phyloP scores from a whole-genome alignment of 2,329 filamentous ascomycete genomes.

The Aureobasidium namibiae region DNA sequence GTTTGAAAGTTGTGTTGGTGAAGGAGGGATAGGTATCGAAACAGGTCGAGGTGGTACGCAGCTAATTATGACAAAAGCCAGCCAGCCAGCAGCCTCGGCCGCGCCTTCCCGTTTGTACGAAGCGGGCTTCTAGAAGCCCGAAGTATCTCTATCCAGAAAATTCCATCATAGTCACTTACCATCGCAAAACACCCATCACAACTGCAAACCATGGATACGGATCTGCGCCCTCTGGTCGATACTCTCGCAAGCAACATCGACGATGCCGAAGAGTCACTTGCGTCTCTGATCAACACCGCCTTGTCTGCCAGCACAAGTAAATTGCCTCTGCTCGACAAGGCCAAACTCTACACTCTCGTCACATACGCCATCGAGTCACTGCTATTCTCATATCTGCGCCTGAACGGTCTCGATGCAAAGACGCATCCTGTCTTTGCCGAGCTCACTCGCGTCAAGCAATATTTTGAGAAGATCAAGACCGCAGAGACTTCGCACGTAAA shows the following conservation, averaged over 20 bases:
- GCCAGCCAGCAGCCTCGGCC: background rate
- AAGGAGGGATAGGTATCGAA: background rate
- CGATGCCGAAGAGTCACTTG: slow-evolving; percentile 63
- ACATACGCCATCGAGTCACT: slow-evolving; percentile 88
- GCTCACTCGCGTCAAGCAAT: slow-evolving; percentile 77
- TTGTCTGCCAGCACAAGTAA: slow-evolving; percentile 64
- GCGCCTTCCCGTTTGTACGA: background rate
- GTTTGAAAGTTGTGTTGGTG: background rate
- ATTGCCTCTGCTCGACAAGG: slow-evolving; percentile 86
- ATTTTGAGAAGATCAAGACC: slow-evolving; percentile 84
- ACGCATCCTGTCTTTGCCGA: slow-evolving; percentile 79
- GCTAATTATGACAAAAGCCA: background rate
- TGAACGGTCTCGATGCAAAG: slow-evolving; percentile 74
- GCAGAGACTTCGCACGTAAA: slow-evolving; percentile 56
- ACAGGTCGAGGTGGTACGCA: background rate
- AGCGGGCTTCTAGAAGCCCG: slow-evolving; percentile 12
- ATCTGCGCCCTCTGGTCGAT: slow-evolving; percentile 61
- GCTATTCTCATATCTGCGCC: slow-evolving; percentile 72
- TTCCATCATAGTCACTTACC: background rate
- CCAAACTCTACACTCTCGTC: slow-evolving; percentile 82
- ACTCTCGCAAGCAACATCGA: slow-evolving; percentile 65
- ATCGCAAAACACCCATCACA: background rate
- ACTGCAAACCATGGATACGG: slow-evolving; percentile 41
- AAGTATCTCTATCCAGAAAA: background rate
- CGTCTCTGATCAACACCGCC: slow-evolving; percentile 60